Evolutionary conservation across 345 rosid genomes (phyloP), one percentile per base, ranked within the genome.

Genomic region (Brassica nigra): DNA sequence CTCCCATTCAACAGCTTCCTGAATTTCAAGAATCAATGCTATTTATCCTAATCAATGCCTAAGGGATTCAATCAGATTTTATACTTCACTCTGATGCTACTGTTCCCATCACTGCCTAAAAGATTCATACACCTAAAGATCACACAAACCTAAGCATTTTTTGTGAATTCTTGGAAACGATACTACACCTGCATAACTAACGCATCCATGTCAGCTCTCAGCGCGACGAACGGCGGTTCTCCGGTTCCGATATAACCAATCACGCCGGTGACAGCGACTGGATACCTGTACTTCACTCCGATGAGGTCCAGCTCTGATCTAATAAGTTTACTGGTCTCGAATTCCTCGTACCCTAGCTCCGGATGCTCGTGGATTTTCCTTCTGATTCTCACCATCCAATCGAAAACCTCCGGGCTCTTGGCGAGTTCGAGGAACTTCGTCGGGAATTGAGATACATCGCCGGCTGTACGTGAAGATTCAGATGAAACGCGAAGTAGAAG

Each of bases 1-100:
- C 82, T 88, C 87, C 91, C 92, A 88, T 23, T 88, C 91, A 16
- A 86, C 87, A 12, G 36, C 70, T 69, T 90, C 94, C 91, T 90
- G 69, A n/a, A 64, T 54, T 20, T 12, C 16, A 76, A 0, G n/a
- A 37, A 59, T n/a, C 62, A 54, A 58, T 16, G 31, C 7, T 42
- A 82, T 74, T 58, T 3, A 31, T 31, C 34, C 34, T 31, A 3
- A 30, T 30, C 33, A 30, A 3, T 30, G 33, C 33, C 33, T 30
- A 30, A 30, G 33, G 5, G 33, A 30, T 30, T 31, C 34, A 31
- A 0, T 4, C 34, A 31, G 27, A 23, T 23, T 23, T 23, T 23
- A 23, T 23, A 23, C 27, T 23, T 23, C 27, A 23, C 27, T 23
- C 27, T 23, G 27, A 23, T 23, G 27, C 27, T 23, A 23, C 27